These are phyloP conservation scores for Rhododendron mucronatum DNA, from an alignment of 148 eudicot species.

Conservation along the genomic window DNA sequence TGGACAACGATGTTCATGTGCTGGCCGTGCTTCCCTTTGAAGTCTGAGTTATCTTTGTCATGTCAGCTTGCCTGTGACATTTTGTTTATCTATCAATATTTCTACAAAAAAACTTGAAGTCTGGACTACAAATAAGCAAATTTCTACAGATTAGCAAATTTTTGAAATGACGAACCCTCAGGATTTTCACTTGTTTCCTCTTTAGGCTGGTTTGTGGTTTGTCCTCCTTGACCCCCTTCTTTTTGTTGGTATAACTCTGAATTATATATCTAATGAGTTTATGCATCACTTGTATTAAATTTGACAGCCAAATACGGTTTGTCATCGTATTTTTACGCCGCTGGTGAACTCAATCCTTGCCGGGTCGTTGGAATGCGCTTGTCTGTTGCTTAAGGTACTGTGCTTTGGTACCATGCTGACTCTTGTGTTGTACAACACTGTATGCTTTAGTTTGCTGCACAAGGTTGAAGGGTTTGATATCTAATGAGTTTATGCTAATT, in stretches of 20 bases:
- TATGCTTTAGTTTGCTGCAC: too few relatives aligned
- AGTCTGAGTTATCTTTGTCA: not conserved
- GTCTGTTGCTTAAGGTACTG: slow-evolving; percentile 24
- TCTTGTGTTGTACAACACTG: not conserved
- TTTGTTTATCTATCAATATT: not conserved
- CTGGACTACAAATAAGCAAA: not conserved
- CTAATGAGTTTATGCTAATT: too few relatives aligned
- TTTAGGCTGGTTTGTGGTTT: not conserved
- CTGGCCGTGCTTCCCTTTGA: not conserved
- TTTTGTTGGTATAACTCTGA: not conserved
- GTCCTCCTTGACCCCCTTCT: not conserved
- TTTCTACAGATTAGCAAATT: not conserved
- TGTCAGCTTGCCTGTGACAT: not conserved
- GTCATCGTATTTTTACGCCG: slow-evolving; percentile 5
- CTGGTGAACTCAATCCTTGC: slow-evolving; percentile 12
- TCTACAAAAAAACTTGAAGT: not conserved
- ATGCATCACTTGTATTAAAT: not conserved
- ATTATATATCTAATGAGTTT: not conserved
- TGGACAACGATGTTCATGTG: not conserved
- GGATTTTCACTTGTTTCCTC: not conserved
- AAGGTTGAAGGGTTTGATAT: too few relatives aligned
- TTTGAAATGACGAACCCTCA: not conserved
- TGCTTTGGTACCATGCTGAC: not conserved
- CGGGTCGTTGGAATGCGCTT: slow-evolving; percentile 13
- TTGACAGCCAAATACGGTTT: slow-evolving; percentile 12